Conservation (phyloP, 208 protist genomes). For the Leptomonas seymouri region DNA sequence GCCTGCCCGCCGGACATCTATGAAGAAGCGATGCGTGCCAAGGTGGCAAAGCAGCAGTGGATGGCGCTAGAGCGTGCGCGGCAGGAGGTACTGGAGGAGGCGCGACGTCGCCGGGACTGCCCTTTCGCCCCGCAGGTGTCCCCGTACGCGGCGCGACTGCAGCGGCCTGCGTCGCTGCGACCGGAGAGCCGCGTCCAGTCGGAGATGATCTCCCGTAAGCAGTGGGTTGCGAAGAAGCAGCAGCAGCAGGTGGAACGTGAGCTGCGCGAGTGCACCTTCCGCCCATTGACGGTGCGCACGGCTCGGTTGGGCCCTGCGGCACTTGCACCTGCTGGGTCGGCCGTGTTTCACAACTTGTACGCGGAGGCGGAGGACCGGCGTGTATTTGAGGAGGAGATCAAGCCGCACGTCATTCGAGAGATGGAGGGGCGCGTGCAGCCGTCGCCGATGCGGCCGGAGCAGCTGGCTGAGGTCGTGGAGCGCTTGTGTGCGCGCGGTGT, state of each 20-base stretch:
- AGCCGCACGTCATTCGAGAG: conserved; percentile 59
- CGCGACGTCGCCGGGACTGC: conserved; percentile 67
- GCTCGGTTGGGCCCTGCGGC: conserved; percentile 44
- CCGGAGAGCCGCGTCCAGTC: conserved; percentile 71
- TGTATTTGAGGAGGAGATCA: conserved; percentile 53
- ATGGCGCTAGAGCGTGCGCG: conserved; percentile 68
- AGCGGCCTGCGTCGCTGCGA: conserved; percentile 57
- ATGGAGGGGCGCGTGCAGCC: conserved; percentile 42
- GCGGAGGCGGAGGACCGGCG: conserved; percentile 55
- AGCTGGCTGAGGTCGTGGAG: conserved; percentile 64
- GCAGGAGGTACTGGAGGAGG: conserved; percentile 65
- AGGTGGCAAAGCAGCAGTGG: conserved; percentile 87
- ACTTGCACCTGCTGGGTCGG: conserved; percentile 9
- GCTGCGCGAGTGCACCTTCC: conserved; percentile 82
- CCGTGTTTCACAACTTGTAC: conserved; percentile 72
- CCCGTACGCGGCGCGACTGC: conserved; percentile 60
- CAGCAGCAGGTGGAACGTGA: conserved; percentile 63
- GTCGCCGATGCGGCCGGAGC: conserved; percentile 25
- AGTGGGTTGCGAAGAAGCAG: conserved; percentile 62
- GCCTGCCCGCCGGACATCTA: conserved; percentile 50
- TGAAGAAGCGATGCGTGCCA: conserved; percentile 69
- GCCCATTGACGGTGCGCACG: conserved; percentile 68
- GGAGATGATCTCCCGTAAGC: conserved; percentile 68
- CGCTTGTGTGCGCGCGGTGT: conserved; percentile 57
- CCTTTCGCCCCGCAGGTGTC: conserved; percentile 76